Conservation (phyloP, 1,284 basidiomycete species). For the Cryptococcus depauperatus region DNA sequence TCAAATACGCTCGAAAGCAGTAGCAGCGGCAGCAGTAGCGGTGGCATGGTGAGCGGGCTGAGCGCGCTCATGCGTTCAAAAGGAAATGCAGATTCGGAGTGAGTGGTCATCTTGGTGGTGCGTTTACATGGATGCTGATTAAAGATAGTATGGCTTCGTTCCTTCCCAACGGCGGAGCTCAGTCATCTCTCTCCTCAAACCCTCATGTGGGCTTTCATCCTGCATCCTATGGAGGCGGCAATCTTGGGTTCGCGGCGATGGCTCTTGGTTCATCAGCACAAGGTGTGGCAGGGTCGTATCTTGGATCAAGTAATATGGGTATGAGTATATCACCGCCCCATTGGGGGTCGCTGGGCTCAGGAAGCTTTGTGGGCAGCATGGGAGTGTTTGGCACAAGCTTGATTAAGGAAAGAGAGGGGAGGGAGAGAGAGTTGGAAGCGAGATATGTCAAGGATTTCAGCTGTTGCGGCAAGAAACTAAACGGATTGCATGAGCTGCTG, state of each 20-base stretch:
- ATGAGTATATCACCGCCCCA: conserved; percentile 42
- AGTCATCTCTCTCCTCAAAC: conserved; percentile 13
- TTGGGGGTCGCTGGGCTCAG: conserved; percentile 24
- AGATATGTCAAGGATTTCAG: conserved; percentile 44
- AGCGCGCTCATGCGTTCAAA: conserved; percentile 13
- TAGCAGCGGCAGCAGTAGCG: not conserved
- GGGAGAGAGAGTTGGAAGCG: conserved; percentile 43
- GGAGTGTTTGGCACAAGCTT: conserved; percentile 34
- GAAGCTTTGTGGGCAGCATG: conserved; percentile 34
- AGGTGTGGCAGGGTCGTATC: conserved; percentile 22
- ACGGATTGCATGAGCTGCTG: conserved; percentile 44
- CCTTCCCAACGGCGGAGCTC: conserved; percentile 6
- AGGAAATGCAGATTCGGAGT: conserved; percentile 10
- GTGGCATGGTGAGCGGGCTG: conserved; percentile 7
- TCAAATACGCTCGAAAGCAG: no score
- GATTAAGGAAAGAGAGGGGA: conserved; percentile 33
- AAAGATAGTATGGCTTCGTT: conserved; percentile 7
- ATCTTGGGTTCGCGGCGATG: conserved; percentile 26
- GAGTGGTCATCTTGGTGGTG: not conserved
- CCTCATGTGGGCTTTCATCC: conserved; percentile 30
- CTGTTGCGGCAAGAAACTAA: conserved; percentile 44
- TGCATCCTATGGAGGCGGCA: conserved; percentile 28
- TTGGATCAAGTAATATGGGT: conserved; percentile 20
- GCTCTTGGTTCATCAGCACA: conserved; percentile 24
- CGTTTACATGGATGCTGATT: not conserved